A percentile compares a stretch with the other conserved stretches of the same genome.
Conservation (phyloP, 2,329 filamentous ascomycete species). For the Reticulascus tulasneorum region DNA sequence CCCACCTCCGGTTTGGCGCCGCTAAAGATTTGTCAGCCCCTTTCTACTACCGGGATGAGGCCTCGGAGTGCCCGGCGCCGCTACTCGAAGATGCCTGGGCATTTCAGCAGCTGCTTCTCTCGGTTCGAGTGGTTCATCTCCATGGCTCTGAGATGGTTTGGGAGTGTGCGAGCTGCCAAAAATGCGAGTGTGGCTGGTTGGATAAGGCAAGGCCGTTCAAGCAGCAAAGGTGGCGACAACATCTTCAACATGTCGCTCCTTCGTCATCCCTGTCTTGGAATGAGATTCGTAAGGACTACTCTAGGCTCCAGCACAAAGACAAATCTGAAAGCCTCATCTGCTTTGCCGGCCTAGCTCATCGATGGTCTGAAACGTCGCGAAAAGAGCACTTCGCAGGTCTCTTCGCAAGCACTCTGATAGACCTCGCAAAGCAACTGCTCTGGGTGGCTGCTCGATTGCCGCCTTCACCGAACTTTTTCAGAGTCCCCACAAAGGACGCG, state of each 20-base stretch:
- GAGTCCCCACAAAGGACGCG: too few relatives aligned
- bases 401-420: neutral
- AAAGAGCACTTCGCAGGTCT: neutral
- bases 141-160: slow-evolving; percentile 2
- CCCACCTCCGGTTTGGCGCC: neutral
- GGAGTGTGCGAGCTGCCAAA: neutral
- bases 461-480: neutral
- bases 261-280: neutral
- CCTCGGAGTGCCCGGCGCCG: neutral
- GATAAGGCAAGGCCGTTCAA: neutral
- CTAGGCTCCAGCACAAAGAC: neutral
- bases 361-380: neutral
- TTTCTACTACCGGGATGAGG: neutral
- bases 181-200: slow-evolving; percentile 7
- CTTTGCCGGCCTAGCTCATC: neutral
- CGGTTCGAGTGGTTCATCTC: slow-evolving; percentile 2
- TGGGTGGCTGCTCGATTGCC: neutral
- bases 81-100: neutral
- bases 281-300: neutral
- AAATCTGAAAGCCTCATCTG: neutral
- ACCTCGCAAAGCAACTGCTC: neutral
- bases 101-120: slow-evolving; percentile 3
- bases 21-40: neutral
- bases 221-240: too few relatives aligned
- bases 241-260: neutral